Percentiles rank a stretch among this genome's conserved stretches.
These are phyloP conservation scores for Candida fluviatilis DNA, from an alignment of 805 yeast species.

Conservation along the genomic window DNA sequence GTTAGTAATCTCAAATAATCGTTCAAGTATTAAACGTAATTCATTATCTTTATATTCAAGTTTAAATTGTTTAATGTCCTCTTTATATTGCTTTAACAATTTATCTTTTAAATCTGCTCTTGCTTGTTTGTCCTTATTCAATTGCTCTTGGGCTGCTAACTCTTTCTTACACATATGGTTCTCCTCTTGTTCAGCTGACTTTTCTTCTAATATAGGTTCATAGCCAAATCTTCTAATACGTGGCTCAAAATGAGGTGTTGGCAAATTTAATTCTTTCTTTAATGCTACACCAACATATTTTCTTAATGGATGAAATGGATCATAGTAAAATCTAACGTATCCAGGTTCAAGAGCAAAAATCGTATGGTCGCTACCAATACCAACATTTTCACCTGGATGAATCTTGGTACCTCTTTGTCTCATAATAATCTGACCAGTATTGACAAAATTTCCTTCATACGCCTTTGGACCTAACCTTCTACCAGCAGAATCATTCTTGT, in stretches of 20 bases:
- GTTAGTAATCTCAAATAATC: constrained; percentile 49
- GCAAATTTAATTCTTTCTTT: constrained; percentile 57
- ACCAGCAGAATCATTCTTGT: constrained; percentile 93
- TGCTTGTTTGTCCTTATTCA: constrained; percentile 34
- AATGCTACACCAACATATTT: constrained; percentile 87
- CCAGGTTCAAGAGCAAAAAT: constrained; percentile 91
- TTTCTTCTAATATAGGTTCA: constrained; percentile 45
- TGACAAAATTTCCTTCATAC: constrained; percentile 72
- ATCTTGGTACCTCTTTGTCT: constrained; percentile 94
- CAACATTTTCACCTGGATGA: constrained; percentile 90
- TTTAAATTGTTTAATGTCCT: constrained; percentile 18
- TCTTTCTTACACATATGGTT: constrained; percentile 66
- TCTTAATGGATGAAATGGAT: constrained; percentile 94
- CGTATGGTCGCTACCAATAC: constrained; percentile 92
- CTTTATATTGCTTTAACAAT: background rate
- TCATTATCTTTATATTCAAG: constrained; percentile 21
- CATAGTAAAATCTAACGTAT: constrained; percentile 81
- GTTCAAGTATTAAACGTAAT: constrained; percentile 27
- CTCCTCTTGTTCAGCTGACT: constrained; percentile 55
- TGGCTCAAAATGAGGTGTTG: constrained; percentile 90
- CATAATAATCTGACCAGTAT: constrained; percentile 81
- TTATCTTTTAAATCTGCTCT: constrained; percentile 39
- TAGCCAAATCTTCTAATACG: constrained; percentile 81
- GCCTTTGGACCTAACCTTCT: constrained; percentile 89
- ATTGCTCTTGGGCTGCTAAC: constrained; percentile 49